Percentiles rank a stretch among this genome's conserved stretches.
Conservation (phyloP, 345 rosid genomes). For the Capsella bursapastoris region DNA sequence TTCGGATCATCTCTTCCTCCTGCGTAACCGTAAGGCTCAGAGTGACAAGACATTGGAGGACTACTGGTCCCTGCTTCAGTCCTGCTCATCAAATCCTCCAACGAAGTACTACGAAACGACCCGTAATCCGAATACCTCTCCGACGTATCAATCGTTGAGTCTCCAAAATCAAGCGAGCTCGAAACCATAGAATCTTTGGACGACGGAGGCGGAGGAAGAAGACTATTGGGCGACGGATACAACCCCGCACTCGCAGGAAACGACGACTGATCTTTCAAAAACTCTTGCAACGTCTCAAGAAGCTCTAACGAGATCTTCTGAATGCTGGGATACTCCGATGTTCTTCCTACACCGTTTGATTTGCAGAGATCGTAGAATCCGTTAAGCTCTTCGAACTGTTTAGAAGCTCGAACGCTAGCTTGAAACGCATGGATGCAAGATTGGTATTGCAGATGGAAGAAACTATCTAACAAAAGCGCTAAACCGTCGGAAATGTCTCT, state of each 20-base stretch:
- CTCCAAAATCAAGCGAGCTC: conserved; percentile 40
- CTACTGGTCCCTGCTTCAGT: conserved; percentile 47
- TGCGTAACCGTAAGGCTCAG: conserved; percentile 48
- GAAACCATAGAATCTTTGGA: conserved; percentile 28
- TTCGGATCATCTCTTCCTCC: conserved; percentile 36
- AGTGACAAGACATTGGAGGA: conserved; percentile 44
- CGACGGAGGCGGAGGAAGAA: conserved; percentile 31
- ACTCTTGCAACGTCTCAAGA: conserved; percentile 73
- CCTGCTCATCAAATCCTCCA: conserved; percentile 61
- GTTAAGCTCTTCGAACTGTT: conserved; percentile 70
- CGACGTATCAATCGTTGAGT: conserved; percentile 32
- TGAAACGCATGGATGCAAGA: conserved; percentile 68
- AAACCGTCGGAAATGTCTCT: conserved; percentile 72
- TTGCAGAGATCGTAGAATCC: conserved; percentile 64
- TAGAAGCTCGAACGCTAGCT: conserved; percentile 62
- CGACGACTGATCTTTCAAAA: conserved; percentile 75
- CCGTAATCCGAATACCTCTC: conserved; percentile 49
- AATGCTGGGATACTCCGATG: conserved; percentile 80
- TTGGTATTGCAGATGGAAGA: conserved; percentile 70
- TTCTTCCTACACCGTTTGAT: conserved; percentile 61
- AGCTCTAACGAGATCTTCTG: conserved; percentile 78
- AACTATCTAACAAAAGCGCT: conserved; percentile 63
- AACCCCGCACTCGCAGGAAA: conserved; percentile 47
- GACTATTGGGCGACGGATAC: conserved; percentile 37
- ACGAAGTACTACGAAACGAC: conserved; percentile 51